Evolutionary conservation across 1,284 basidiomycete genomes (phyloP), one percentile per base, ranked within the genome.

Genomic region (Fomitopsis pinicola): DNA sequence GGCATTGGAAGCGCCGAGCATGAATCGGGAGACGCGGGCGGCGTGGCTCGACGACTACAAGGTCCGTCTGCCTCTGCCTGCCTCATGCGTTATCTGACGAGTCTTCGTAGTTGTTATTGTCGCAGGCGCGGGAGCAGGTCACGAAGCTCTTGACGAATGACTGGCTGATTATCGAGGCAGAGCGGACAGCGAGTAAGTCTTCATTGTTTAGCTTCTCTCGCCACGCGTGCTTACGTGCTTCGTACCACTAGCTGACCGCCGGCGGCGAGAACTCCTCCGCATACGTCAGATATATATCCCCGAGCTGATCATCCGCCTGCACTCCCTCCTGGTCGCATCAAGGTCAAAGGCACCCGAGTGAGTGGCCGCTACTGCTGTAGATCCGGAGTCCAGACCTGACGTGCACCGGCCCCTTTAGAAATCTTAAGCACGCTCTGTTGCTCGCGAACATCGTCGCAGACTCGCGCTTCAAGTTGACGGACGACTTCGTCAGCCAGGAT

Each of bases 201-300:
- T 42, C 38, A 14, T 60, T 6, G 4, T 33, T 2, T 10, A 46
- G 22, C 9, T 7, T 1, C 12, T 38, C 12, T 15, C n/a, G 45
- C 3, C 33, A 22, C 9, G 30, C 35, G 7, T 5, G 6, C 57
- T 35, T 12, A 50, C 15, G 30, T 33, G 30, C 14, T 15, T 30
- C 2, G 7, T 10, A 40, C 6, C 45, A 63, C 30, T 67, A 82
- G 85, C 78, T 54, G 83, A 89, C 57, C 82, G 81, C 12, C 80
- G 92, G 14, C 77, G 79, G 22, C 78, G 78, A 30, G 94, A 97
- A 67, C 83, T 97, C 56, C 76, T 82, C 2, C 84, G 91, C 26
- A 92, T 98, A 61, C 85, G 96, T 36, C 89, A 94, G 67, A 88
- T 96, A 42, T 97, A 92, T 75, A 81, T 98, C 19, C 97, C 96